Conservation (phyloP, 139 green algal genomes). For the Chlamydomonas schloesseri region DNA sequence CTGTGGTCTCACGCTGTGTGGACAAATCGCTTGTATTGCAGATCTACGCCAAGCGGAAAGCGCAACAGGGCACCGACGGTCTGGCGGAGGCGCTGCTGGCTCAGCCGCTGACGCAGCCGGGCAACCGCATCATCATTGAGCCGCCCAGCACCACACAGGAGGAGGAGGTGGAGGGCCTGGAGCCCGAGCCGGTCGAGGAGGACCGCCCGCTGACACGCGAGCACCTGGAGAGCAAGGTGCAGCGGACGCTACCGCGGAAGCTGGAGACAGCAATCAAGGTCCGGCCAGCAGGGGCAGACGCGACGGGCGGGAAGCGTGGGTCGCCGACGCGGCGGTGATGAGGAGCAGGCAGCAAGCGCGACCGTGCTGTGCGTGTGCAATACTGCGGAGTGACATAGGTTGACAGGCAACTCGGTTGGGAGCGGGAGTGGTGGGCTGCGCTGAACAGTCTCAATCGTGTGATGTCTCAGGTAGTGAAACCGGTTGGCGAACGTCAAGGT, state of each 20-base stretch:
- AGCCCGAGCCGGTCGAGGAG: conserved; percentile 48
- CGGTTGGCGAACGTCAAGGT: no score
- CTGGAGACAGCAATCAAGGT: conserved; percentile 66
- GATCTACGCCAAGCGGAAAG: conserved; percentile 52
- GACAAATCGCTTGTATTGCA: not conserved
- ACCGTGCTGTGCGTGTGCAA: no score
- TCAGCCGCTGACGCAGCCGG: conserved; percentile 46
- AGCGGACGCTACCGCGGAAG: conserved; percentile 56
- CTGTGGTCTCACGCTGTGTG: no score
- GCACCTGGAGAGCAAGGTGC: conserved; percentile 47
- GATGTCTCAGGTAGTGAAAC: no score
- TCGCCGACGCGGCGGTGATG: conserved; percentile 45
- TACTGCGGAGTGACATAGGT: no score
- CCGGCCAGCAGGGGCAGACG: conserved; percentile 45
- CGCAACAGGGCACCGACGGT: conserved; percentile 18
- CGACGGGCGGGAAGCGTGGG: conserved; percentile 35
- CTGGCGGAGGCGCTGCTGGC: conserved; percentile 58
- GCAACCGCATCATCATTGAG: conserved; percentile 67
- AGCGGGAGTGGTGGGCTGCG: no score
- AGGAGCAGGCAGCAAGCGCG: no score
- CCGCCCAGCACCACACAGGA: conserved; percentile 58
- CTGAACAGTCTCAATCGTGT: no score
- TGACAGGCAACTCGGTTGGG: not conserved
- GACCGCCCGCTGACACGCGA: conserved; percentile 57
- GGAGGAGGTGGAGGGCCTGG: conserved; percentile 51